Evolutionary conservation across 495 filamentous ascomycete species (phyloP), one percentile per base, ranked within the genome.

Genomic region (Tuber brumale): DNA sequence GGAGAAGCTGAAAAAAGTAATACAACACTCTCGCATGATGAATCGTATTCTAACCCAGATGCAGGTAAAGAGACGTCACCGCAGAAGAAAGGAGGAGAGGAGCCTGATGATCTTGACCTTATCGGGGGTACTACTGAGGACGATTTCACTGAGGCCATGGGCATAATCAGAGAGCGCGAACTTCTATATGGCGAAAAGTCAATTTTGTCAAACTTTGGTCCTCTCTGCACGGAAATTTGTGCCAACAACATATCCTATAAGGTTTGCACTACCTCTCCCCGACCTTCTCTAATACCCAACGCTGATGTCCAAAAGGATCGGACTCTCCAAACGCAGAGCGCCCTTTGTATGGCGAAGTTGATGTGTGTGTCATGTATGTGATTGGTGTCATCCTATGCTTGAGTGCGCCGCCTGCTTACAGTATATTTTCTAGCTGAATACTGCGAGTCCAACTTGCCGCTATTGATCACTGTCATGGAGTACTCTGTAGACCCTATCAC

Each of bases 91-190:
- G 86, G 88, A 69, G 89, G 90, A 23, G 88, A 88, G 42, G 90
- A 88, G 43, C 82, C 84, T 74, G 93, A 97, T 82, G 95, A 99
- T 83, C 88, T 99, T 9, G 95, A 99, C 84, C 87, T 97, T 43
- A 98, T 99, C 75, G 95, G 95, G 44, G 95, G 95, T 74, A 99
- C 95, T 0, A 97, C 94, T 1, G 95, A 99, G 85, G 95, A 99
- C 81, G 95, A 99, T 84, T 99, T 99, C 84, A 94, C 93, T 14
- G 95, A 99, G 83, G 94, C 93, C 51, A 95, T 99, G 89, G 89
- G 90, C 18, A 93, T 95, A 81, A 96, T 99, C 79, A 92, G 95
- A 71, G 95, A 99, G 84, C 90, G 93, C 42, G 95, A 99, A 85
- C 88, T 99, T 3, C 88, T 98, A 9, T 98, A 95, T 82, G 93